Conservation (phyloP, 2,329 filamentous ascomycete genomes). For the Falciphora oryzae region DNA sequence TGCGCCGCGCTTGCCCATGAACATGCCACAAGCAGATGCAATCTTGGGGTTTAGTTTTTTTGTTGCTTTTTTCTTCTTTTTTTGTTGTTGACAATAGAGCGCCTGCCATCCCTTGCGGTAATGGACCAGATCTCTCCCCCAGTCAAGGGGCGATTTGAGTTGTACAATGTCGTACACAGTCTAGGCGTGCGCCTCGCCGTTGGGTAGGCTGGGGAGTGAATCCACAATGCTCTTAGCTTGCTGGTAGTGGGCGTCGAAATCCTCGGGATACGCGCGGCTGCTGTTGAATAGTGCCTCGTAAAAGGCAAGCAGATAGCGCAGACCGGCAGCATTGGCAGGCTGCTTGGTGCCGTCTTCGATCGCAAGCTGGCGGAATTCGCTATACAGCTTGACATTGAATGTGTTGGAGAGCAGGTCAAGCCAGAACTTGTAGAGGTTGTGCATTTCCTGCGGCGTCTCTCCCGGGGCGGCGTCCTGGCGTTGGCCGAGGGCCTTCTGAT, state of each 20-base stretch:
- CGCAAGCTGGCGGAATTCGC: conserved; percentile 64
- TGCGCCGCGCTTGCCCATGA: not conserved
- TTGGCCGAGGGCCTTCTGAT: conserved; percentile 31
- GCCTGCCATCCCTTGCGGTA: not conserved
- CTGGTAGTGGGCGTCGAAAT: conserved; percentile 22
- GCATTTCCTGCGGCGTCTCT: conserved; percentile 50
- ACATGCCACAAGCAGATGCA: not conserved
- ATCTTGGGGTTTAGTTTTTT: not conserved
- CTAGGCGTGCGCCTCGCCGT: conserved; percentile 13
- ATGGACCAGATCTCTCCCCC: not conserved
- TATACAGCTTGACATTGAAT: conserved; percentile 71
- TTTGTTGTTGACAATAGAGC: not conserved
- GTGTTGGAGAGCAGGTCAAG: conserved; percentile 65
- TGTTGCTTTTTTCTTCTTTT: not conserved
- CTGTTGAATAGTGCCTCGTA: conserved; percentile 38
- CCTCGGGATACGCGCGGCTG: conserved; percentile 20
- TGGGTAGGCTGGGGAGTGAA: conserved; percentile 7
- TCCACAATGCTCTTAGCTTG: conserved; percentile 20
- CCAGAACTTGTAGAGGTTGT: conserved; percentile 69
- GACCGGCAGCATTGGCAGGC: conserved; percentile 44
- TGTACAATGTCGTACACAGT: conserved; percentile 4
- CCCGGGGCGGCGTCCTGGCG: conserved; percentile 27
- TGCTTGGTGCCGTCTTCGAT: conserved; percentile 53
- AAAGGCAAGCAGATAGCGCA: conserved; percentile 59
- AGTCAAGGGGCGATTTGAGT: not conserved